Conservation (phyloP, 306 rosid species). For the Lathyrus aphaca region DNA sequence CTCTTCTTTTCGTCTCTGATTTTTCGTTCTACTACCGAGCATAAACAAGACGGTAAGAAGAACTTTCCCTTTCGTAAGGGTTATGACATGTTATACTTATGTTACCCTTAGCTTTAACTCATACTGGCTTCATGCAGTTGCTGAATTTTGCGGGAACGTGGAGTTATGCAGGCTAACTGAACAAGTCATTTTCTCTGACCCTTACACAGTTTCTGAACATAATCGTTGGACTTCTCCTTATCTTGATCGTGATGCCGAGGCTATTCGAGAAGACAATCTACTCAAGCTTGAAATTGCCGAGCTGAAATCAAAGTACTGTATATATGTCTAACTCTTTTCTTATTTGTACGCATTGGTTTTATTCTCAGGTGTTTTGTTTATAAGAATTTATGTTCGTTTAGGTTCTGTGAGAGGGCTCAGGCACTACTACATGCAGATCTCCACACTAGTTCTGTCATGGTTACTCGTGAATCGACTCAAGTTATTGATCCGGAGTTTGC, state of each 20-base stretch:
- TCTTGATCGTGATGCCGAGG: conserved; percentile 86
- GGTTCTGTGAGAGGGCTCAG: conserved; percentile 86
- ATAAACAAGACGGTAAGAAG: conserved; percentile 69
- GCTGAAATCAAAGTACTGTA: conserved; percentile 72
- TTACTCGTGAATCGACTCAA: conserved; percentile 80
- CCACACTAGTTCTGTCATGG: conserved; percentile 91
- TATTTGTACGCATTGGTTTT: conserved; percentile 3
- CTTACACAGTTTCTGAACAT: conserved; percentile 74
- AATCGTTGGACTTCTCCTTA: conserved; percentile 79
- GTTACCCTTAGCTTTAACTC: conserved; percentile 22
- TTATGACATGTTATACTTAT: too few species aligned
- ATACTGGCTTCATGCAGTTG: conserved; percentile 64
- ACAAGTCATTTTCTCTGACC: conserved; percentile 96
- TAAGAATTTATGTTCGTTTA: conserved; percentile 34
- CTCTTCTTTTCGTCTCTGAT: conserved; percentile 78
- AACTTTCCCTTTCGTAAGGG: too few species aligned
- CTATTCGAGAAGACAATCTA: conserved; percentile 73
- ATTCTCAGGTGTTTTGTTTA: not conserved
- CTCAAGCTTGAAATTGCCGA: conserved; percentile 87
- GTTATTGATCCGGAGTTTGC: conserved; percentile 94
- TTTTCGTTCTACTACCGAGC: conserved; percentile 68
- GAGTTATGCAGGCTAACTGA: conserved; percentile 90
- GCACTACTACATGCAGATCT: conserved; percentile 92
- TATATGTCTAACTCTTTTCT: not conserved
- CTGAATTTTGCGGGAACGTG: conserved; percentile 85